Evolutionary conservation across 2,329 filamentous ascomycete species (phyloP).

Genomic region (Paraphoma sp.): DNA sequence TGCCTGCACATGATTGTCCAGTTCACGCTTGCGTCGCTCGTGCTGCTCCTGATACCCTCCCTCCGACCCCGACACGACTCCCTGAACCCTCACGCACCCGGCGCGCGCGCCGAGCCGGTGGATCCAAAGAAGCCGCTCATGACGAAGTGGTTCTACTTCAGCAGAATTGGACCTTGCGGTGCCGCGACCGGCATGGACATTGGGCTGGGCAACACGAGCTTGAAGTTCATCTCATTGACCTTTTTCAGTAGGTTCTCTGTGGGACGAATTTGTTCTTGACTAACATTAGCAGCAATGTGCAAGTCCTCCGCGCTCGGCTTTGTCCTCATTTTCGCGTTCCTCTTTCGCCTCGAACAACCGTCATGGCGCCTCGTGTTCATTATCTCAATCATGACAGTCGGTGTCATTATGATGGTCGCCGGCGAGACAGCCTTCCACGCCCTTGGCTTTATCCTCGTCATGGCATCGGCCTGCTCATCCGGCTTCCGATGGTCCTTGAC

Average conservation of each 20-base stretch:
- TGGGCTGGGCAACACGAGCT: conserved; percentile 90
- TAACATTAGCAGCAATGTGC: conserved; percentile 74
- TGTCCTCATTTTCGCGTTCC: conserved; percentile 91
- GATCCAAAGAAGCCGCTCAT: conserved; percentile 68
- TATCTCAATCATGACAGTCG: conserved; percentile 88
- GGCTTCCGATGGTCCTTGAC: conserved; percentile 99
- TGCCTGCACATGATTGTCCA: conserved; percentile 94
- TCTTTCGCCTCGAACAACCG: conserved; percentile 88
- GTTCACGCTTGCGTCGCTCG: conserved; percentile 77
- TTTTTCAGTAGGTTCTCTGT: conserved; percentile 72
- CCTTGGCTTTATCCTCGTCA: conserved; percentile 88
- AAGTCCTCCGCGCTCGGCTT: conserved; percentile 97
- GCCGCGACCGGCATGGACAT: conserved; percentile 94
- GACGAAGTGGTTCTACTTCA: conserved; percentile 90
- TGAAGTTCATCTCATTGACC: conserved; percentile 95
- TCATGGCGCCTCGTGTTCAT: conserved; percentile 86
- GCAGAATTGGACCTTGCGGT: conserved; percentile 89
- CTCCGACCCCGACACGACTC: conserved; percentile 71
- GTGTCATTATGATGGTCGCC: conserved; percentile 97
- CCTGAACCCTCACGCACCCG: conserved; percentile 40
- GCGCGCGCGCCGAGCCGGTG: conserved; percentile 36
- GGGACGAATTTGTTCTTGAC: neutral
- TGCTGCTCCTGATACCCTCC: conserved; percentile 83
- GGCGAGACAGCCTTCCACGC: conserved; percentile 90
- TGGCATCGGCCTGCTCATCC: conserved; percentile 91